Conservation (phyloP, 225 moss, liverwort and hornwort species). For the Polytrichum commune region DNA sequence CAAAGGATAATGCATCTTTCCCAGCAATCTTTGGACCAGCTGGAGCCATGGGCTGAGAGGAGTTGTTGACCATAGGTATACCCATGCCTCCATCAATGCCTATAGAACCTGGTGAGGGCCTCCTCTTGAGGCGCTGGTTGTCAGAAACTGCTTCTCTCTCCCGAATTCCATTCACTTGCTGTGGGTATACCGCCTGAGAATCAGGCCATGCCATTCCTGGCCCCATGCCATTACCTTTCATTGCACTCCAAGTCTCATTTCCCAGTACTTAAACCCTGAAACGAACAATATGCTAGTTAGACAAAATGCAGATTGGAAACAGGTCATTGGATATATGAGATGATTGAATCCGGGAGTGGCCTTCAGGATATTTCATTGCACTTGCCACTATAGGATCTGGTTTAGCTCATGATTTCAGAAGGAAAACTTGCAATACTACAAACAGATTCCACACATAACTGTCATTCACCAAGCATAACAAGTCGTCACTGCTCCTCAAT, state of each 20-base stretch:
- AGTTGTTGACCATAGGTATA: conserved; percentile 38
- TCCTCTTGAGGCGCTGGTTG: conserved; percentile 57
- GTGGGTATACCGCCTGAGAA: conserved; percentile 42
- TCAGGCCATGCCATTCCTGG: conserved; percentile 59
- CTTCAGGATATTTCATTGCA: too few relatives aligned
- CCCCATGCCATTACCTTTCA: conserved; percentile 55
- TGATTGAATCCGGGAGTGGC: too few relatives aligned
- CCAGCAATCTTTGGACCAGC: conserved; percentile 29
- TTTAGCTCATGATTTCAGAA: too few relatives aligned
- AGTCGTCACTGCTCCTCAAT: too few relatives aligned
- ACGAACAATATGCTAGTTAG: not conserved
- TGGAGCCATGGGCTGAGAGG: conserved; percentile 19
- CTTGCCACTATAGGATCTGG: too few relatives aligned
- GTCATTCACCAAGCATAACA: too few relatives aligned
- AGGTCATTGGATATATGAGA: too few relatives aligned
- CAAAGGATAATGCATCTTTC: conserved; percentile 69
- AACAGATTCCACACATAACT: too few relatives aligned
- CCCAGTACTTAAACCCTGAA: conserved; percentile 29
- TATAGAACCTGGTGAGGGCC: conserved; percentile 49
- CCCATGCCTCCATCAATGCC: conserved; percentile 47
- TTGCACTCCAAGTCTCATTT: conserved; percentile 44
- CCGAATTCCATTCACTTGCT: conserved; percentile 48
- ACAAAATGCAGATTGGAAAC: too few relatives aligned
- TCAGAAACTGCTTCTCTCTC: conserved; percentile 59
- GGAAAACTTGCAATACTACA: too few relatives aligned